Evolutionary conservation across 805 yeast species (phyloP).

Genomic region (Wickerhamia fluorescens): DNA sequence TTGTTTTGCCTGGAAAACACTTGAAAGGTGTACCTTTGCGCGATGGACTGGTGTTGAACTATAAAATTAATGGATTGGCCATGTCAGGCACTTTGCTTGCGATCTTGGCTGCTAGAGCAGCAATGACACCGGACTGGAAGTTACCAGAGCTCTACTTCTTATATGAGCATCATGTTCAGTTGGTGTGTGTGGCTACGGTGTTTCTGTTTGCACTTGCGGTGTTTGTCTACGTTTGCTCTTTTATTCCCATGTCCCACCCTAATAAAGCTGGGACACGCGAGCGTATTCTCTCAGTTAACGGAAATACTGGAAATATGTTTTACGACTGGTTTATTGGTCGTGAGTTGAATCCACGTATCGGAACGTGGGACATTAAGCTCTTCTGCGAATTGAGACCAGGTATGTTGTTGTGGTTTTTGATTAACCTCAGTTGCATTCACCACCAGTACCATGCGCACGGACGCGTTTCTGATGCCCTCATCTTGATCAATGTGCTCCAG

Average conservation of each 20-base stretch:
- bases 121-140: constrained; percentile 37
- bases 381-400: constrained; percentile 96
- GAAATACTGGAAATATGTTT: constrained; percentile 67
- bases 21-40: constrained; percentile 64
- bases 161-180: constrained; percentile 58
- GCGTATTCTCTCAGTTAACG: constrained; percentile 75
- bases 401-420: constrained; percentile 73
- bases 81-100: constrained; percentile 36
- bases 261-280: constrained; percentile 56
- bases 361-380: constrained; percentile 78
- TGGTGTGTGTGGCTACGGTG: constrained; percentile 55
- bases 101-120: constrained; percentile 46
- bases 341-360: constrained; percentile 87
- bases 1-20: constrained; percentile 54
- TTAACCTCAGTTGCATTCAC: constrained; percentile 75
- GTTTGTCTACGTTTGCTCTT: constrained; percentile 63
- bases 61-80: constrained; percentile 76
- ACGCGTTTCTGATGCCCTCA: constrained; percentile 60
- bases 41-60: constrained; percentile 64
- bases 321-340: constrained; percentile 98
- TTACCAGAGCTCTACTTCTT: constrained; percentile 78
- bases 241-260: constrained; percentile 43
- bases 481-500: constrained; percentile 64
- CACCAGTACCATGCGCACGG: constrained; percentile 65
- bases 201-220: constrained; percentile 59